phyloP scores from a whole-genome alignment of 208 protist species.

The Acanthamoeba culbertsoni region DNA sequence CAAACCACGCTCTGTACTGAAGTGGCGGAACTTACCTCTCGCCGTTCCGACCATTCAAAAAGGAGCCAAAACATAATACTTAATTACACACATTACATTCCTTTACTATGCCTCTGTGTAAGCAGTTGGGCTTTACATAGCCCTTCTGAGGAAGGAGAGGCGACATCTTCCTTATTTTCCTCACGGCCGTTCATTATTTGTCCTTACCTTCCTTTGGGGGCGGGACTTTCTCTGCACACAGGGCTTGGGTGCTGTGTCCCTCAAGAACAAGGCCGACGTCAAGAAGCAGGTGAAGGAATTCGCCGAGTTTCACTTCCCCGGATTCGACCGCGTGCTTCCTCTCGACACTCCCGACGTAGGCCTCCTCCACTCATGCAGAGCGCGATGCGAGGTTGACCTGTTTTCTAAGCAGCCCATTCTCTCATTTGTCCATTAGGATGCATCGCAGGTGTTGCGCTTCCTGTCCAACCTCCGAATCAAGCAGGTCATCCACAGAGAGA shows the following conservation, averaged over 20 bases:
- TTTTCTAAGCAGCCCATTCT: not conserved
- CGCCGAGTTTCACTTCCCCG: constrained; percentile 52
- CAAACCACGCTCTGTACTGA: not conserved
- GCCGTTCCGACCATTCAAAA: constrained; percentile 40
- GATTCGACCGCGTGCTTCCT: constrained; percentile 28
- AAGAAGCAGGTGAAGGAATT: constrained; percentile 62
- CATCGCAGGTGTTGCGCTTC: constrained; percentile 56
- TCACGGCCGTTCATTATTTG: not conserved
- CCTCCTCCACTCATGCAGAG: not conserved
- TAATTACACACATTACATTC: not conserved
- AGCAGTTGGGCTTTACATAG: not conserved
- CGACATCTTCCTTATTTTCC: not conserved
- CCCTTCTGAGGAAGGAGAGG: not conserved
- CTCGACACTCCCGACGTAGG: constrained; percentile 58
- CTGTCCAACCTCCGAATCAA: constrained; percentile 53
- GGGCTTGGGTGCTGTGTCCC: constrained; percentile 45
- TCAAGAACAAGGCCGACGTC: constrained; percentile 12
- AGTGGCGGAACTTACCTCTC: not conserved
- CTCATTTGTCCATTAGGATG: not conserved
- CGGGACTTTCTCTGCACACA: not conserved
- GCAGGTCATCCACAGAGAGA: constrained; percentile 29
- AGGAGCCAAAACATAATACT: not conserved
- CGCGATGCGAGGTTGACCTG: not conserved
- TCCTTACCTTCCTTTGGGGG: not conserved
- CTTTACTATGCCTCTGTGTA: not conserved